Evolutionary conservation across 805 yeast species (phyloP), one percentile per base, ranked within the genome.

Genomic region (Saturnispora hagleri): DNA sequence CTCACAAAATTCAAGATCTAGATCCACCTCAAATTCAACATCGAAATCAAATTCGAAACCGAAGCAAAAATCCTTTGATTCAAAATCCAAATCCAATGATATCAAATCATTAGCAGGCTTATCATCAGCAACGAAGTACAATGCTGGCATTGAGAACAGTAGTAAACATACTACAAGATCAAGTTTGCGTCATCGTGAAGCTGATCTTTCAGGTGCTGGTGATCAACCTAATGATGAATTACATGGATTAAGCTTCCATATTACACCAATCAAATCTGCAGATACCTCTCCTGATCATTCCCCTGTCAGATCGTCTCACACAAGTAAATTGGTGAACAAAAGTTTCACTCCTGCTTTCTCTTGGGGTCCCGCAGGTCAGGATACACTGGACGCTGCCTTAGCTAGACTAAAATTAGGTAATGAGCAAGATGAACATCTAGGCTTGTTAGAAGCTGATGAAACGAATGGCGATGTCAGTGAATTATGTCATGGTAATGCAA

Each of bases 201-300:
- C 47, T 17, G 51, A 49, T 38, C 20, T 49, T 12, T 34, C 51
- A 17, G 35, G 45, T 28, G 24, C 22, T 35, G 20, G 33, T 35
- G 33, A 43, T 24, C 38, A 50, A 27, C 55, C 47, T 35, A 58
- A 58, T 31, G 43, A 51, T 3, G 56, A 56, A 26, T 48, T 54
- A 5, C 55, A 61, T n/a, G 64, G 63, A n/a, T 62, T 65, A 7
- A 55, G 57, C 47, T 62, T 65, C 51, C 58, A 60, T 36, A 64
- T 64, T 18, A 59, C 58, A 2, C 68, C 68, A 26, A 58, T 65
- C 12, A 53, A 64, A 53, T 63, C 67, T 18, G 43, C 61, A 34
- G 63, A 66, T 4, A 48, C 47, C 10, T 64, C 67, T 9, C 60
- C 60, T 8, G 55, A 57, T 1, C 38, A 46, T 24, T 43, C 56